Base-by-base conservation (phyloP, 257 asterid genomes). In the Rhazya stricta region DNA sequence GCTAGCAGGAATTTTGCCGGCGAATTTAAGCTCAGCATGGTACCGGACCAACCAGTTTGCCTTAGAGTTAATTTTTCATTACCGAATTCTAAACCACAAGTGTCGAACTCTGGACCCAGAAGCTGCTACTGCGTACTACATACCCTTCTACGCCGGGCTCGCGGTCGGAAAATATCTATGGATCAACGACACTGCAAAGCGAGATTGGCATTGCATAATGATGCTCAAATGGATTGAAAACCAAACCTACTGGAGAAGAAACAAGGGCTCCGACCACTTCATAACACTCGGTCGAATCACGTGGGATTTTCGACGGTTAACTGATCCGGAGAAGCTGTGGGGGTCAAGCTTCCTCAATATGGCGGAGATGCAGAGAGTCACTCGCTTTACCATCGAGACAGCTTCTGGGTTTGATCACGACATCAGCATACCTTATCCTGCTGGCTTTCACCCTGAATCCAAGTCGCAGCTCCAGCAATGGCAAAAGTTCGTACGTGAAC, bases 71-170 rank as follows among this genome's bases (percentile, higher is more conserved):
- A 76, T 94, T 9, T 90, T 89, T 54, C 97, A 94, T 79, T 78
- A 83, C 85, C 86, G 97, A 67, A 72, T 91, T 46, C 66, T 89
- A 72, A 87, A 85, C 43, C 91, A 94, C 78, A 84, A 69, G 67
- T 94, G 98, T 77, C 57, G 96, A 50, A 92, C 99, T 18, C 61
- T 41, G 8, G 88, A 88, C 43, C 93, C 97, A 53, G 89, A 84
- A 65, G 75, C 85, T 0, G 98, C 98, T 23, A 92, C 99, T 43
- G 96, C 97, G 19, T 94, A 86, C 81, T 94, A 94, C 84, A 87
- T 94, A 12, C 99, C 99, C 21, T 94, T 94, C 71, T 94, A 94
- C 85, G 97, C 94, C 2, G 99, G 99, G 9, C 94, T 90, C 34
- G 92, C 99, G 2, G 99, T 94, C 0, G 97, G 94, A 3, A 89